phyloP scores from a whole-genome alignment of 2,329 filamentous ascomycete species.

The Fusarium avenaceum region DNA sequence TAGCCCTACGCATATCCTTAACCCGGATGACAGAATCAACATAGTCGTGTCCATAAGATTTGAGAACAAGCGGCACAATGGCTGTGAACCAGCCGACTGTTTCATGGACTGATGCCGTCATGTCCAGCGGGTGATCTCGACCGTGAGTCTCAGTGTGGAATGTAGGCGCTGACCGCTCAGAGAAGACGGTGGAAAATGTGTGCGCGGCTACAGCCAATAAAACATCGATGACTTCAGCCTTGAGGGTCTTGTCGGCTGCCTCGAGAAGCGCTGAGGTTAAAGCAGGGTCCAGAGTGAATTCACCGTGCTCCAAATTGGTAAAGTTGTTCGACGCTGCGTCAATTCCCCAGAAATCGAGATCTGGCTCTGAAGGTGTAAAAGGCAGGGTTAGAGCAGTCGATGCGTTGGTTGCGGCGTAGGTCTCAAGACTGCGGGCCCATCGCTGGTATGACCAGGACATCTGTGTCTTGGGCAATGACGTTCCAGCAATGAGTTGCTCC shows the following conservation, averaged over 20 bases:
- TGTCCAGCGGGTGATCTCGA: neutral
- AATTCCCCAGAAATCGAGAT: neutral
- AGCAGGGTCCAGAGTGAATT: constrained; percentile 1
- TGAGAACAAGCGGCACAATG: neutral
- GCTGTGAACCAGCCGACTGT: constrained; percentile 9
- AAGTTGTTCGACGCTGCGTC: neutral
- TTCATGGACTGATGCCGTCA: neutral
- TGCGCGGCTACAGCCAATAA: constrained; percentile 1
- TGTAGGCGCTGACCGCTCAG: neutral
- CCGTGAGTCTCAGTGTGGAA: constrained; percentile 8
- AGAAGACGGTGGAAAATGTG: neutral
- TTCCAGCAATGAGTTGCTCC: neutral
- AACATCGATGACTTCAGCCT: constrained; percentile 1
- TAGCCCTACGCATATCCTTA: neutral
- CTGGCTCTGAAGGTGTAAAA: neutral
- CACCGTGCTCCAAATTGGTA: neutral
- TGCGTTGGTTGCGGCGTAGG: neutral
- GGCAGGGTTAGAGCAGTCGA: neutral
- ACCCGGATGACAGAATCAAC: neutral
- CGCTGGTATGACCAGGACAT: constrained; percentile 6
- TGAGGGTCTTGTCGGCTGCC: neutral
- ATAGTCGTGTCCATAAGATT: neutral
- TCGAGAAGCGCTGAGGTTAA: neutral
- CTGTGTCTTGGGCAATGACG: neutral
- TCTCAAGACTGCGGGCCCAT: neutral